Conservation (phyloP, 768 basidiomycete species). For the Boletus tylopilopsis region DNA sequence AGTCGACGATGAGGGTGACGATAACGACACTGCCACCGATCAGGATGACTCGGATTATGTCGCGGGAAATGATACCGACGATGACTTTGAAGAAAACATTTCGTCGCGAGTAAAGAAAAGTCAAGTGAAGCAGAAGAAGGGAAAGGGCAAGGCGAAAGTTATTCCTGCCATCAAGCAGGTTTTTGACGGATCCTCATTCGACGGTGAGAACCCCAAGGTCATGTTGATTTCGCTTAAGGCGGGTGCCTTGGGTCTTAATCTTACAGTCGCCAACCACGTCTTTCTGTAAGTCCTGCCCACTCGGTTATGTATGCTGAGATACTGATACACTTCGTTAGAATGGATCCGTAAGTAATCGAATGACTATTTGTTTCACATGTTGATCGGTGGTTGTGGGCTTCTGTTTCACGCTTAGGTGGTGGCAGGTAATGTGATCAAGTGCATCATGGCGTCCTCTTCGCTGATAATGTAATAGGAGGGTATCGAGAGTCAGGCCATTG, state of each 20-base stretch:
- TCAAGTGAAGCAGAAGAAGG: slow-evolving; percentile 36
- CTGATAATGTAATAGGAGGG: slow-evolving; percentile 49
- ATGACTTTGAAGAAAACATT: slow-evolving; percentile 29
- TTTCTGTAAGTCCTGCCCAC: slow-evolving; percentile 52
- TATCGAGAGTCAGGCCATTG: slow-evolving; percentile 82
- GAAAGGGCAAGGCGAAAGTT: slow-evolving; percentile 33
- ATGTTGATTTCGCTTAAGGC: slow-evolving; percentile 87
- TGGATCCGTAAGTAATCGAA: slow-evolving; percentile 68
- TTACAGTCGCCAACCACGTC: slow-evolving; percentile 87
- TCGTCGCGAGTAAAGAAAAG: slow-evolving; percentile 30
- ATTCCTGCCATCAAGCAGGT: slow-evolving; percentile 9
- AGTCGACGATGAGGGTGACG: slow-evolving; percentile 12
- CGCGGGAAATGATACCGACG: slow-evolving; percentile 25
- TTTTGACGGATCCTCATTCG: slow-evolving; percentile 21
- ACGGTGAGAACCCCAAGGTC: slow-evolving; percentile 59
- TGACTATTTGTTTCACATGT: slow-evolving; percentile 1
- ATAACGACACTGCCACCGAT: slow-evolving; percentile 16
- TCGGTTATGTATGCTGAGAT: background rate
- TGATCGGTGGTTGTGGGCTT: slow-evolving; percentile 8
- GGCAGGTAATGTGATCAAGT: slow-evolving; percentile 47
- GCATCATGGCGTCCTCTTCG: background rate
- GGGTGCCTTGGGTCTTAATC: slow-evolving; percentile 82
- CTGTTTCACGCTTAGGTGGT: slow-evolving; percentile 50
- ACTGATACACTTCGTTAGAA: slow-evolving; percentile 38
- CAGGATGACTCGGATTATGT: slow-evolving; percentile 37